Conservation (phyloP, 805 yeast species). For the Yarrowia phangngaensis region DNA sequence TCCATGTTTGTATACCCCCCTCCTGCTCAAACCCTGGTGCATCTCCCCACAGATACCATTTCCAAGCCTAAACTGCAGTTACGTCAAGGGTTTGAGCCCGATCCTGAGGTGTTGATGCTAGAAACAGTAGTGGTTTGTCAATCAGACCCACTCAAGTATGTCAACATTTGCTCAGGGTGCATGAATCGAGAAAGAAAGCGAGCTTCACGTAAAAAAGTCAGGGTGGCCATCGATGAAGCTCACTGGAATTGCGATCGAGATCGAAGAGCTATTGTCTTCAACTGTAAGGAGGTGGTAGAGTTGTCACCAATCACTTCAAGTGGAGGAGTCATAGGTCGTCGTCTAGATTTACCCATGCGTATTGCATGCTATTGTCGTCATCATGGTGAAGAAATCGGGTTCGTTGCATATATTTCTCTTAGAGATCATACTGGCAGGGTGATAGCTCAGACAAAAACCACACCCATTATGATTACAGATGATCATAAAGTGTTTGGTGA, state of each 20-base stretch:
- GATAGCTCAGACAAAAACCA: conserved; percentile 66
- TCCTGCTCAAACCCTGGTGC: conserved; percentile 67
- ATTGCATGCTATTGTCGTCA: conserved; percentile 95
- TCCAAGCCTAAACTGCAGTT: conserved; percentile 82
- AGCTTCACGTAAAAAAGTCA: conserved; percentile 85
- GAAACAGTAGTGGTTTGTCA: conserved; percentile 77
- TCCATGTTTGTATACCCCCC: conserved; percentile 66
- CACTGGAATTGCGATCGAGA: conserved; percentile 73
- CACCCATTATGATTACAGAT: conserved; percentile 88
- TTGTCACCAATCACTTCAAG: conserved; percentile 38
- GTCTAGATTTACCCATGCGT: conserved; percentile 58
- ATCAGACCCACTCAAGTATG: conserved; percentile 44
- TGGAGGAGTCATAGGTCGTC: conserved; percentile 35
- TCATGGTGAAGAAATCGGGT: conserved; percentile 84
- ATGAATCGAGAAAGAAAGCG: conserved; percentile 89
- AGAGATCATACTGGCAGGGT: conserved; percentile 58
- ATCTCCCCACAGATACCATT: conserved; percentile 81
- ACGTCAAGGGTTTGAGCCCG: conserved; percentile 35
- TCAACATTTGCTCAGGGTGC: conserved; percentile 83
- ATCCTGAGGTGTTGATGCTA: conserved; percentile 42
- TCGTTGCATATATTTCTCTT: conserved; percentile 50
- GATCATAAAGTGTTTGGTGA: conserved; percentile 60
- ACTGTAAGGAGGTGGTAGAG: conserved; percentile 81
- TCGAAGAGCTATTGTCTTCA: conserved; percentile 83
- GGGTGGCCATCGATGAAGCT: conserved; percentile 66